phyloP scores from a whole-genome alignment of 305 asterid species.

The Andrographis paniculata region DNA sequence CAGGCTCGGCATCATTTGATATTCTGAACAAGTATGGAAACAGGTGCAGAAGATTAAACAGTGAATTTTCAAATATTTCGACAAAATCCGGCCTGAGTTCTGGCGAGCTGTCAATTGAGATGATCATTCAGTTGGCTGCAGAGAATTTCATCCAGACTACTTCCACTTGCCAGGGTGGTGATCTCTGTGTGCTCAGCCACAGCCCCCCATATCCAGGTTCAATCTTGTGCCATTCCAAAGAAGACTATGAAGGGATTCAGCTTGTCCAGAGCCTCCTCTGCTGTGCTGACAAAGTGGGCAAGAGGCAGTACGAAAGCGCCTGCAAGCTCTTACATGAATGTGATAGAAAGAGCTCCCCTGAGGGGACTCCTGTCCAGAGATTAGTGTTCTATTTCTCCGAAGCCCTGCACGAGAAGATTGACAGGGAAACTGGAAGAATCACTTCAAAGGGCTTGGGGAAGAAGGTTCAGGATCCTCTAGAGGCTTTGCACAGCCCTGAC shows the following conservation, averaged over 20 bases:
- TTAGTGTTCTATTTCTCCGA: slow-evolving; percentile 45
- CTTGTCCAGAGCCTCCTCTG: slow-evolving; percentile 34
- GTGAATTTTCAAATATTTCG: slow-evolving; percentile 4
- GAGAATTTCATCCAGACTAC: slow-evolving; percentile 39
- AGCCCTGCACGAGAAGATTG: slow-evolving; percentile 50
- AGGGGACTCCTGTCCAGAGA: slow-evolving; percentile 29
- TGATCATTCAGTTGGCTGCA: slow-evolving; percentile 33
- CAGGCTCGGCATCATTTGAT: slow-evolving; percentile 22
- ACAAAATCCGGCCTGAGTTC: background rate
- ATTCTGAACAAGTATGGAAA: slow-evolving; percentile 28
- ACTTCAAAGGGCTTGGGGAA: slow-evolving; percentile 25
- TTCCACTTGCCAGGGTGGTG: slow-evolving; percentile 3
- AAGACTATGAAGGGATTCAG: slow-evolving; percentile 24
- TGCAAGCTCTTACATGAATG: slow-evolving; percentile 26
- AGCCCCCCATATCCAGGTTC: slow-evolving; percentile 29
- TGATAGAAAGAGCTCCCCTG: slow-evolving; percentile 18
- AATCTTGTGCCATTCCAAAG: slow-evolving; percentile 18
- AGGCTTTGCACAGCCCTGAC: slow-evolving; percentile 18
- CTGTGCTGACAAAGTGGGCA: slow-evolving; percentile 37
- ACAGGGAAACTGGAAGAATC: slow-evolving; percentile 31
- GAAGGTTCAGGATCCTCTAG: slow-evolving; percentile 22
- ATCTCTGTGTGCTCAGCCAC: slow-evolving; percentile 23
- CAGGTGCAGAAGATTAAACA: slow-evolving; percentile 25
- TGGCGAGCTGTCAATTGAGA: slow-evolving; percentile 19
- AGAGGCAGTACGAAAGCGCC: slow-evolving; percentile 25